phyloP scores from a whole-genome alignment of 371 early-diverging fungal genomes.

The Chytridium lagenaria region DNA sequence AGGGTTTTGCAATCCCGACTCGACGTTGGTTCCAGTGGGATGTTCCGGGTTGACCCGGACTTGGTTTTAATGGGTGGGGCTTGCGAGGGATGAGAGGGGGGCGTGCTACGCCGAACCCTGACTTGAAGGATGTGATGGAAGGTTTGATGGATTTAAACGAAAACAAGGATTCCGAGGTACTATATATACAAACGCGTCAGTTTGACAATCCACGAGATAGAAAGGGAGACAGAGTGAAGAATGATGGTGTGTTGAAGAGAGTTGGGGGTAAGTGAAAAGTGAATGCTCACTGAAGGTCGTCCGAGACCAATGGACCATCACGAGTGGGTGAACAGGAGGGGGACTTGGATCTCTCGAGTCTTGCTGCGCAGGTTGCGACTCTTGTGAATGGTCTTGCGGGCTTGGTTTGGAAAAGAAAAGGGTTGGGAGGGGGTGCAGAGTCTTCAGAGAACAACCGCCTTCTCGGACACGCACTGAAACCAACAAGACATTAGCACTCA shows the following conservation, averaged over 20 bases:
- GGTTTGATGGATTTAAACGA: too few species aligned
- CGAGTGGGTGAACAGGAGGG: not conserved
- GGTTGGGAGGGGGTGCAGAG: not conserved
- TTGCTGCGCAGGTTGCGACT: not conserved
- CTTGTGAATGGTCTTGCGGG: not conserved
- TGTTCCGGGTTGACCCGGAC: not conserved
- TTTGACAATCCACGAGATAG: too few species aligned
- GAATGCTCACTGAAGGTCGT: too few species aligned
- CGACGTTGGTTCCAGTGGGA: not conserved
- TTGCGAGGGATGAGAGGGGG: not conserved
- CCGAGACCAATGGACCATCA: not conserved
- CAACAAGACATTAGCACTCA: too few species aligned
- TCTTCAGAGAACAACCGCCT: not conserved
- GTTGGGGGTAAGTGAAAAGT: too few species aligned
- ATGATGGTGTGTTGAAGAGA: too few species aligned
- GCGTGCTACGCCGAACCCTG: not conserved
- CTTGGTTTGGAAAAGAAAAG: conserved; percentile 5
- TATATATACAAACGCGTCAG: too few species aligned
- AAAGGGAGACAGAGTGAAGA: too few species aligned
- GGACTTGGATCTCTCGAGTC: not conserved
- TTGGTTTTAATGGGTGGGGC: not conserved
- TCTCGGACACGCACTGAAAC: not conserved
- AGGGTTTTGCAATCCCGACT: not conserved
- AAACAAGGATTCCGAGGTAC: too few species aligned
- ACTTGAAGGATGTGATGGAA: not conserved